These are phyloP conservation scores for Pilaira anomala DNA, from an alignment of 192 early-diverging fungal genomes.

Conservation along the genomic window DNA sequence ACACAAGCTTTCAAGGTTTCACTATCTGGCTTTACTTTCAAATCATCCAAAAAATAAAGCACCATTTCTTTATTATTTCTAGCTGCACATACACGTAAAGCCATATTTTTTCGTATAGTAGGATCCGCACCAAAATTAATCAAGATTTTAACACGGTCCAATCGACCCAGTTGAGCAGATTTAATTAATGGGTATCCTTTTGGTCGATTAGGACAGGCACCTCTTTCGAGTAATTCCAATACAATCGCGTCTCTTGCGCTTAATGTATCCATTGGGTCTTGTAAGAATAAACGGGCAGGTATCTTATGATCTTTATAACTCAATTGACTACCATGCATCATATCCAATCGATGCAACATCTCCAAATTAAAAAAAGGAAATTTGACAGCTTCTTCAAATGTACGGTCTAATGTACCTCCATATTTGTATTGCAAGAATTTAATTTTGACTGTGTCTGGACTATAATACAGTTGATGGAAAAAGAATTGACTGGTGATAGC, in stretches of 20 bases:
- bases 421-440: conserved; percentile 20
- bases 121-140: conserved; percentile 30
- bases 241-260: conserved; percentile 17
- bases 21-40: conserved; percentile 31
- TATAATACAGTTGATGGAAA: conserved; percentile 12
- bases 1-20: conserved; percentile 33
- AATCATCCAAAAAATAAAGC: conserved; percentile 34
- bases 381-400: conserved; percentile 6
- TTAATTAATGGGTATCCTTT: conserved; percentile 44
- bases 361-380: conserved; percentile 30
- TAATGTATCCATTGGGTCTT: background rate
- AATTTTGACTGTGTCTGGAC: conserved; percentile 18
- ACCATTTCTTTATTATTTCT: conserved; percentile 32
- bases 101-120: conserved; percentile 30
- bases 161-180: conserved; percentile 32
- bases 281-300: conserved; percentile 32
- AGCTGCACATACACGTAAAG: conserved; percentile 26
- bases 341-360: conserved; percentile 17
- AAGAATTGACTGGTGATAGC: conserved; percentile 18
- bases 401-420: background rate
- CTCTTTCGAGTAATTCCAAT: conserved; percentile 31
- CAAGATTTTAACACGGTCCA: conserved; percentile 31
- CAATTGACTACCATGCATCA: background rate
- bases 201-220: conserved; percentile 33
- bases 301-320: conserved; percentile 17